Base-by-base conservation (phyloP, 345 rosid genomes). In the Eucalyptus melliodora region DNA sequence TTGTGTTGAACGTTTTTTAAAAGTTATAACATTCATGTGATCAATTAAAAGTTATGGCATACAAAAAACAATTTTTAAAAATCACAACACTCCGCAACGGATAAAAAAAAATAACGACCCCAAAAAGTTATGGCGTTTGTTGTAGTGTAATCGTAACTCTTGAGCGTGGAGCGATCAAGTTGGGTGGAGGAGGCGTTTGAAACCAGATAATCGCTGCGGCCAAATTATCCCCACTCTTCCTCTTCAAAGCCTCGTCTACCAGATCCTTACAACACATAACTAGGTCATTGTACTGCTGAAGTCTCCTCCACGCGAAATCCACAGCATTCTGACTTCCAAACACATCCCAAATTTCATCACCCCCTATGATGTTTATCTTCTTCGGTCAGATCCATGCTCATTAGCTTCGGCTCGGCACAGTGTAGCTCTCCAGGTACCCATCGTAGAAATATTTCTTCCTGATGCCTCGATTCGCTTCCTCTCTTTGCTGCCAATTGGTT, bases 261-360 rank as follows among this genome's bases (percentile, higher is more conserved):
- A 97, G 88, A 83, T 97, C 98, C 93, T 92, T 95, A 89, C 97
- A 93, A 88, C 98, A 96, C 91, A 86, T 90, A 53, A 51, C 93
- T 1, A 98, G 99, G 88, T 97, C 96, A 31, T 97, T 96, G 93
- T 97, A 98, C 91, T 95, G 93, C 86, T 95, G 98, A 51, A 97
- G 94, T 89, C 95, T 95, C 90, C 98, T 91, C 87, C 99, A 92
- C 23, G 98, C 97, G 86, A 97, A 97, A 92, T 97, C 98, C 51
- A 97, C 93, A 8, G 98, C 98, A 90, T 97, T 96, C 93, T 97
- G 97, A 93, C 97, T 96, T 90, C 93, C 89, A 88, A 97, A 97
- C 77, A 96, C 99, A 87, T 97, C 99, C 99, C 98, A 97, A n/a
- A 96, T 93, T 51, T 98, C 98, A 81, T 96, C 98, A 55, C 97